These are phyloP conservation scores for Aspergillus haitiensis DNA, from an alignment of 495 filamentous ascomycete species.

Conservation along the genomic window DNA sequence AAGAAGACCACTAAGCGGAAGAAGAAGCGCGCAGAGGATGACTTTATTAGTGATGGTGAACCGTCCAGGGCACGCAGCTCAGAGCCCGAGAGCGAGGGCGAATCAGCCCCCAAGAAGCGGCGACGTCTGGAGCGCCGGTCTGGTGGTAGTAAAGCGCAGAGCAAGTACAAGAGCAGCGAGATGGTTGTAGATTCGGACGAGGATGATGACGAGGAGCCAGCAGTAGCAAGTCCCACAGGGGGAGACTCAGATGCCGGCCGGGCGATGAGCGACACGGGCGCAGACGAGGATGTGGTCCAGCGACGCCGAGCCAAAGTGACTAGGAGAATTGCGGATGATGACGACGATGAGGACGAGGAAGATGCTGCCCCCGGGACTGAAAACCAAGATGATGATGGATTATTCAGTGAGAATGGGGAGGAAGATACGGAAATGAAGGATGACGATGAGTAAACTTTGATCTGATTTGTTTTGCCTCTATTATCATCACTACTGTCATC, in stretches of 20 bases:
- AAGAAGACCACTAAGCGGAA: conserved; percentile 57
- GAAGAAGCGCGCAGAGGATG: conserved; percentile 58
- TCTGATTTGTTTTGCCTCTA: background rate
- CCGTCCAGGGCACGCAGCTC: conserved; percentile 13
- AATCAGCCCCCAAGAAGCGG: conserved; percentile 50
- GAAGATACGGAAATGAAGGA: conserved; percentile 31
- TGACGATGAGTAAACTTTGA: conserved; percentile 12
- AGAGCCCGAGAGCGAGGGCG: conserved; percentile 34
- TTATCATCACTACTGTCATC: background rate
- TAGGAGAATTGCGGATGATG: conserved; percentile 46
- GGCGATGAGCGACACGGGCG: conserved; percentile 36
- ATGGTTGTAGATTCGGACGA: conserved; percentile 74
- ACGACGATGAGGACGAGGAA: conserved; percentile 45
- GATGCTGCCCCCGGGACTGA: conserved; percentile 10
- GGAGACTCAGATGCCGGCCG: conserved; percentile 21
- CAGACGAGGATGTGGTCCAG: conserved; percentile 34
- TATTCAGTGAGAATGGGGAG: conserved; percentile 27
- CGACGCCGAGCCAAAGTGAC: conserved; percentile 40
- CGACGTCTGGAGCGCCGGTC: conserved; percentile 54
- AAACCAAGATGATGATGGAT: conserved; percentile 23
- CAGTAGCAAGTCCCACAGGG: conserved; percentile 28
- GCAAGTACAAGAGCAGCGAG: conserved; percentile 79
- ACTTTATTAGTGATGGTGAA: conserved; percentile 29
- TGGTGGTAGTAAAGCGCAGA: conserved; percentile 54
- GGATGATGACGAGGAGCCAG: conserved; percentile 50